Percentiles rank a stretch among this genome's conserved stretches.
Evolutionary conservation across 129 eudicot genomes (phyloP).

Genomic region (Pseudognaphalium luteoalbum): DNA sequence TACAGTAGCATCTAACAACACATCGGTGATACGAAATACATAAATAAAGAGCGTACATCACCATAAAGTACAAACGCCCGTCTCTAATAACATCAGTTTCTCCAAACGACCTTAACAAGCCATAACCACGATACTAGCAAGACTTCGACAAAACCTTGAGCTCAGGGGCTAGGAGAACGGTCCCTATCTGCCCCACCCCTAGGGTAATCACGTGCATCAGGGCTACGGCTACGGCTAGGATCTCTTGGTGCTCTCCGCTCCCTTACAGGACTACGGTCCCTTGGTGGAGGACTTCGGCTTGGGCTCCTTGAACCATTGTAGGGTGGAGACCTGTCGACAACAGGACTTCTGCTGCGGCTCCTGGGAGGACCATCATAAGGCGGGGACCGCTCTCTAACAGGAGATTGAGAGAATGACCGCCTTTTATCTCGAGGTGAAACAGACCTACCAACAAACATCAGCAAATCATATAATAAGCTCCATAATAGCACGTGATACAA

Average conservation of each 20-base stretch:
- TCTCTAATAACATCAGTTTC: not conserved
- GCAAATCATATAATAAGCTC: not conserved
- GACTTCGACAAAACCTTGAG: not conserved
- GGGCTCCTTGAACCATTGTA: conserved; percentile 16
- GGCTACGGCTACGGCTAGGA: conserved; percentile 6
- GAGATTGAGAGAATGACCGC: conserved; percentile 6
- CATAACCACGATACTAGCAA: not conserved
- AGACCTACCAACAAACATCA: conserved; percentile 1
- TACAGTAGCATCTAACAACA: not conserved
- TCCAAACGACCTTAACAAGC: not conserved
- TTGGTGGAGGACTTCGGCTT: conserved; percentile 4
- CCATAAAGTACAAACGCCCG: not conserved
- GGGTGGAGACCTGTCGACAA: conserved; percentile 5
- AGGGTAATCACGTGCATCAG: conserved; percentile 1
- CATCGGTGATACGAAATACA: not conserved
- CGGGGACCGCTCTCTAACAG: conserved; percentile 13
- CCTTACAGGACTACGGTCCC: conserved; percentile 17
- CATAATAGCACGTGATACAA: not conserved
- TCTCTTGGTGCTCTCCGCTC: conserved; percentile 18
- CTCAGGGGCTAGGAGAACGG: conserved; percentile 11
- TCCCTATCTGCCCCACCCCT: not conserved
- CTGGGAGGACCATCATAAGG: not conserved
- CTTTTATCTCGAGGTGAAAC: conserved; percentile 17
- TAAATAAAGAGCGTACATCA: not conserved
- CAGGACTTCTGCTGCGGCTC: conserved; percentile 14